Percentiles rank a stretch among this genome's conserved stretches.
Conservation (phyloP, 1,284 basidiomycete genomes). For the Rhodotorula sp. region DNA sequence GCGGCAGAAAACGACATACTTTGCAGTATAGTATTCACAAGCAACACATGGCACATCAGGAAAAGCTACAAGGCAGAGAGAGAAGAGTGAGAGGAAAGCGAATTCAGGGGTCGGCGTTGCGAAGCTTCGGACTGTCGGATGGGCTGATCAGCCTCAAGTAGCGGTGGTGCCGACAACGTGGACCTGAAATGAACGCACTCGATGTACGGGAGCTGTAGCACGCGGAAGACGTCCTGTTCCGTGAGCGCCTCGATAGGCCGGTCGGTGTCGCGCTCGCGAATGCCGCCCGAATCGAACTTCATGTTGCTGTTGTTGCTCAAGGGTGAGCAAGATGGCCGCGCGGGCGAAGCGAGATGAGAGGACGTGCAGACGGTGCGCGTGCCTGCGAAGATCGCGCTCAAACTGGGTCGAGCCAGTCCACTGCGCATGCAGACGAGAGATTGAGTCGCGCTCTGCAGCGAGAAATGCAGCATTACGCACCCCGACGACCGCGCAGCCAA, state of each 20-base stretch:
- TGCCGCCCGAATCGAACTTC: conserved; percentile 65
- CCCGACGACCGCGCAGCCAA: conserved; percentile 75
- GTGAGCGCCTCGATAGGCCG: conserved; percentile 7
- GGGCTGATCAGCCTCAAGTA: conserved; percentile 44
- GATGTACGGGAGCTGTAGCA: conserved; percentile 54
- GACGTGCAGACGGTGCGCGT: conserved; percentile 45
- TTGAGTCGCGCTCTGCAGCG: background rate
- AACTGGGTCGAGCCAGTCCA: conserved; percentile 79
- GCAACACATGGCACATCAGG: background rate
- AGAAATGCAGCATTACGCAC: conserved; percentile 59
- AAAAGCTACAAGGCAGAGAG: background rate
- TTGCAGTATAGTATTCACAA: background rate
- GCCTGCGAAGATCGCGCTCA: conserved; percentile 68
- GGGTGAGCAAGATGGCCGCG: too few relatives aligned
- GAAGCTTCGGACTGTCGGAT: background rate
- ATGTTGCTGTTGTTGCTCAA: conserved; percentile 57
- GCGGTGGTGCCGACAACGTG: too few relatives aligned
- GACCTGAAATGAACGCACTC: conserved; percentile 54
- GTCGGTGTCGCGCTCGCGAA: conserved; percentile 11
- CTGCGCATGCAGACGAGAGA: background rate
- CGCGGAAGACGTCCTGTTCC: conserved; percentile 40
- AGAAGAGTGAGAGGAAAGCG: too few relatives aligned
- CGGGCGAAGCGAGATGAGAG: background rate
- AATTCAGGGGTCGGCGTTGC: conserved; percentile 10
- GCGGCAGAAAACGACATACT: too few relatives aligned